Evolutionary conservation across 345 rosid species (phyloP), one percentile per base, ranked within the genome.

Genomic region (Ceriops decandra): DNA sequence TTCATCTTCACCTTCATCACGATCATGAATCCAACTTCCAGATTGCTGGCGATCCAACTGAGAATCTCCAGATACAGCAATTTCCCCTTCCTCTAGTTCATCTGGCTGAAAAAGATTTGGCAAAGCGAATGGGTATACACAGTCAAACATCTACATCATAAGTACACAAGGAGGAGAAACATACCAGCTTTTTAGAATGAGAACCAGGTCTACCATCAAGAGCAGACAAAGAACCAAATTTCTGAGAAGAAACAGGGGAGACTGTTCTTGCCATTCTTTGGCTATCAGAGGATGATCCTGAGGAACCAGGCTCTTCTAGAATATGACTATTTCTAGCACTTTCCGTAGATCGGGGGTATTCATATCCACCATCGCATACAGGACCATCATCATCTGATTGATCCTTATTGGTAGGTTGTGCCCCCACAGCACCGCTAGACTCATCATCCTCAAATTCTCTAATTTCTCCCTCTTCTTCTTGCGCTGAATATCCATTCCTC

Each of bases 51-150:
- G 93, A 62, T 92, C 98, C 81, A 84, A 64, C 79, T 88, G 97
- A 78, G 98, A 92, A 76, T 92, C 99, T 80, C 88, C 96, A 26
- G 99, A 95, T 47, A 84, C 72, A n/a, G 87, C 99, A 70, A 95
- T 92, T 82, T 95, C 99, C 67, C 99, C 99, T 70, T 95, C 99
- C 81, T 95, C 99, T 53, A 95, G 83, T 52, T 95, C 99, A 82
- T 95, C 96, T 28, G 78, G 71, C 99, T 95, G 89, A 68, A 63
- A 70, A 79, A 72, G 19, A 68, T 72, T 62, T 64, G 74, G 72
- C 62, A 69, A 22, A 59, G 54, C 68, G 35, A 74, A 78, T 68
- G 76, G 68, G 53, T 60, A 64, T 69, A 60, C 67, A 62, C 57
- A 67, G 61, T 49, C 27, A 62, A 62, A 28, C 61, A 47, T 62